A percentile compares a stretch with the other conserved stretches of the same genome.
phyloP scores from a whole-genome alignment of 345 rosid genomes.

The Diplotaxis tenuifolia region DNA sequence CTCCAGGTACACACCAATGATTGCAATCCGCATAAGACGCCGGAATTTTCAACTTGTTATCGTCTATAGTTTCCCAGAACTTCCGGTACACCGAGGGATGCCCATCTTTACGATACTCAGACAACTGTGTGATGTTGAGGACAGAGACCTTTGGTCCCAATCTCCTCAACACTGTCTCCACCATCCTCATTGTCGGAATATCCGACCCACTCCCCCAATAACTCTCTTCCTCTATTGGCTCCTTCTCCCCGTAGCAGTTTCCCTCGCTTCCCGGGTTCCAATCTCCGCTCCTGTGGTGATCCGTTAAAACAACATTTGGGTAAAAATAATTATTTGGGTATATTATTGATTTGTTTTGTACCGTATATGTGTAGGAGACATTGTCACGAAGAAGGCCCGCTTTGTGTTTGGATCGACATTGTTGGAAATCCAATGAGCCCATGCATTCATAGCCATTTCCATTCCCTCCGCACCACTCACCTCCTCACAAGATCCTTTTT shows the following conservation, averaged over 20 bases:
- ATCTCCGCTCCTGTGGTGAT: constrained; percentile 66
- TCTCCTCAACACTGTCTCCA: constrained; percentile 53
- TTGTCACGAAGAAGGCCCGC: constrained; percentile 74
- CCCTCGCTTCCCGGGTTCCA: constrained; percentile 77
- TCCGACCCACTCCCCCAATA: constrained; percentile 95
- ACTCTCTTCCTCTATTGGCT: constrained; percentile 55
- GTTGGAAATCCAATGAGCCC: constrained; percentile 87
- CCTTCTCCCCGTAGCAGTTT: constrained; percentile 71
- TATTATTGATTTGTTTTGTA: neutral
- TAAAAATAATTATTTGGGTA: too few relatives aligned
- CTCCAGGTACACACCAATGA: constrained; percentile 96
- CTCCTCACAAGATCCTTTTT: constrained; percentile 70
- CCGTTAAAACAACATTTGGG: too few relatives aligned
- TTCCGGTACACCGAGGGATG: constrained; percentile 92
- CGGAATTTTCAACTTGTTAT: constrained; percentile 62
- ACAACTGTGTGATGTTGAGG: constrained; percentile 85
- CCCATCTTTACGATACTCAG: constrained; percentile 93
- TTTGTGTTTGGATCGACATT: constrained; percentile 49
- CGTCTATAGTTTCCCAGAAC: constrained; percentile 81
- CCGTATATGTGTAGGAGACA: constrained; percentile 95
- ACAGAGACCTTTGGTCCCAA: constrained; percentile 71
- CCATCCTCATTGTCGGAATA: constrained; percentile 75
- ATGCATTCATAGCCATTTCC: constrained; percentile 88
- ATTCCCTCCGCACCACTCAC: constrained; percentile 69
- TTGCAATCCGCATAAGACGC: constrained; percentile 79